Percentiles rank a stretch among this genome's conserved stretches.
These are phyloP conservation scores for Globisporangium irregulare DNA, from an alignment of 352 stramenopile species.

Conservation along the genomic window DNA sequence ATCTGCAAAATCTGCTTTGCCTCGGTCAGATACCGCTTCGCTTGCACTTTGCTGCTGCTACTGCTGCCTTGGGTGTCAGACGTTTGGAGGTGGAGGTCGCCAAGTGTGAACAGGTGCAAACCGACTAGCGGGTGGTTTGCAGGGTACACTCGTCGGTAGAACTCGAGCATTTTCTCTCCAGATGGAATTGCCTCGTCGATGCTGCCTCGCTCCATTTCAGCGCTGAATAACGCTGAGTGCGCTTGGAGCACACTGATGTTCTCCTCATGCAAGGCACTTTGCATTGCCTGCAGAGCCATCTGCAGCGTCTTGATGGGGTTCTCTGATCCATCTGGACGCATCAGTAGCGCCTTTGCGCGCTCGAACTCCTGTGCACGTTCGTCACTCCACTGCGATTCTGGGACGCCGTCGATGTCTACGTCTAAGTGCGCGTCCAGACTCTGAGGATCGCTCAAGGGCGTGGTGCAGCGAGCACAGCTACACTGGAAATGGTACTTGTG, in stretches of 20 bases:
- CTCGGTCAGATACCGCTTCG: slow-evolving; percentile 29
- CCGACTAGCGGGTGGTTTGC: slow-evolving; percentile 57
- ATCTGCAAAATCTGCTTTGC: slow-evolving; percentile 44
- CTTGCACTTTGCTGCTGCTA: slow-evolving; percentile 14
- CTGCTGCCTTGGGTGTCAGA: slow-evolving; percentile 7
- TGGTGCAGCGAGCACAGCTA: slow-evolving; percentile 41
- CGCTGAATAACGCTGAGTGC: slow-evolving; percentile 48
- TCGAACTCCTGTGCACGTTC: slow-evolving; percentile 30
- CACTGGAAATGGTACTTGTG: slow-evolving; percentile 69
- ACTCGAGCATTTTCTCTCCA: slow-evolving; percentile 47
- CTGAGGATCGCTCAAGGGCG: slow-evolving; percentile 25
- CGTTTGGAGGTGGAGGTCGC: slow-evolving; percentile 29
- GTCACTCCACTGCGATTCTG: slow-evolving; percentile 33
- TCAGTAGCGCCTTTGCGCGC: slow-evolving; percentile 1
- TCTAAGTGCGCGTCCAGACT: slow-evolving; percentile 43
- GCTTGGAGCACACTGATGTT: slow-evolving; percentile 51
- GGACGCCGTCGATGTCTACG: slow-evolving; percentile 42
- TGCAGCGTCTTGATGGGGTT: slow-evolving; percentile 24
- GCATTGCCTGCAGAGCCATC: slow-evolving; percentile 26
- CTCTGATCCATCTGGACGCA: slow-evolving; percentile 3
- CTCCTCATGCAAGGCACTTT: slow-evolving; percentile 28
- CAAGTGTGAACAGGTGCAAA: slow-evolving; percentile 66
- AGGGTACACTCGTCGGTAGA: slow-evolving; percentile 61
- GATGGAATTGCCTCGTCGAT: slow-evolving; percentile 28
- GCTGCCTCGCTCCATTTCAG: slow-evolving; percentile 42